These are phyloP conservation scores for Dipteronia sinensis DNA, from an alignment of 345 rosid genomes.

Conservation along the genomic window DNA sequence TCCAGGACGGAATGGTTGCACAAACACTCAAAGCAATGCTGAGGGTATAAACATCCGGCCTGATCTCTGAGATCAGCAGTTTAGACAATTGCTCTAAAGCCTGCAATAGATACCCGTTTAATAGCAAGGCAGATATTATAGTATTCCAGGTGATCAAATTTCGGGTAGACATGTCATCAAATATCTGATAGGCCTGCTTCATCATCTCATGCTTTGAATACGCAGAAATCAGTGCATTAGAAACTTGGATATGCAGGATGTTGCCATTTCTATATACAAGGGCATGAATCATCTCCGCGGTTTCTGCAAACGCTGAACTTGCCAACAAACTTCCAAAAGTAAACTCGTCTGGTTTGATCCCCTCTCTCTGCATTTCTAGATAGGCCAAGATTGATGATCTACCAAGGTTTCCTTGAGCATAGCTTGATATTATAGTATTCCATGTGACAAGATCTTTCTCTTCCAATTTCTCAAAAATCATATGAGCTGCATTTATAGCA, in stretches of 20 bases:
- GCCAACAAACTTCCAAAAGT: constrained; percentile 73
- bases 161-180: constrained; percentile 34
- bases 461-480: constrained; percentile 48
- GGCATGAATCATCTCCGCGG: constrained; percentile 54
- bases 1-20: constrained; percentile 46
- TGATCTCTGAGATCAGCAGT: constrained; percentile 45
- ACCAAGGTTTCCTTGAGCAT: constrained; percentile 45
- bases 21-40: constrained; percentile 54
- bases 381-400: constrained; percentile 45
- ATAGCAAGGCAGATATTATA: constrained; percentile 56
- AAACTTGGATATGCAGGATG: constrained; percentile 53
- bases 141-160: constrained; percentile 78
- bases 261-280: constrained; percentile 49
- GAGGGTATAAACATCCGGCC: constrained; percentile 62
- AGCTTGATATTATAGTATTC: constrained; percentile 73
- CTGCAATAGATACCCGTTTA: constrained; percentile 46
- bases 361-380: constrained; percentile 50
- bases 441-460: constrained; percentile 74
- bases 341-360: constrained; percentile 64
- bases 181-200: constrained; percentile 46
- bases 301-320: constrained; percentile 43
- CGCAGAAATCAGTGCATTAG: constrained; percentile 66
- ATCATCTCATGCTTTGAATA: constrained; percentile 61
- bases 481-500: constrained; percentile 37
- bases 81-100: constrained; percentile 49